Evolutionary conservation across 768 basidiomycete species (phyloP), one percentile per base, ranked within the genome.

Genomic region (Strobilomyces confusus): DNA sequence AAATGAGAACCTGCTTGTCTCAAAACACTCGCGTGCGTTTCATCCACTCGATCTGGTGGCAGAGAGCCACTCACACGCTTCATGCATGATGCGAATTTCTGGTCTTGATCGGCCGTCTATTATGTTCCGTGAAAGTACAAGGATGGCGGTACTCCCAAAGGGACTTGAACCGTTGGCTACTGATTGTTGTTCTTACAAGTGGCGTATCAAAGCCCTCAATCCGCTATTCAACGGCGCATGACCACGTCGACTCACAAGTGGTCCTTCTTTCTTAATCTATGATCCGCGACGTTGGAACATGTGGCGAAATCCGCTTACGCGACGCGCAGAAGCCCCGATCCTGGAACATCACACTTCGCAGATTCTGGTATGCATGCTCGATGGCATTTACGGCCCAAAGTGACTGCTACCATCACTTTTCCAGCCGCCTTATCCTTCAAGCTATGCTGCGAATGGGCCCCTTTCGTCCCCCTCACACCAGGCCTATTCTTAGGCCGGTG

Each of bases 341-440:
- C 38, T 42, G n/a, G 2, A 9, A 20, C 23, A 36, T 44, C 20
- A 42, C 36, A 34, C 20, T 9, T 9, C 11, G 23, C 26, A 11
- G 25, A n/a, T 20, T 36, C 13, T 19, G 22, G 15, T 19, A 12
- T n/a, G 7, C 15, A 30, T 36, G 14, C 22, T 40, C 36, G 32
- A 43, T 30, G 33, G 20, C 33, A 11, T 37, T 8, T 15, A 15
- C 36, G 20, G 32, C 13, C 1, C n/a, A 17, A 34, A n/a, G 19
- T 38, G 5, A 4, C 19, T 14, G 1, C 34, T 20, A 38, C 19
- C 38, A 43, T 51, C 40, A 33, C 22, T 25, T 17, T 34, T 0
- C 19, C 46, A 44, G 41, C 45, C 26, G 9, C 49, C 42, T 55
- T 54, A 43, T 49, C 26, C 30, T 33, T 44, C 33, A 36, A 30